A percentile compares a stretch with the other conserved stretches of the same genome.
phyloP scores from a whole-genome alignment of 164 flowering plant genomes.

The Chimonanthus praecox region DNA sequence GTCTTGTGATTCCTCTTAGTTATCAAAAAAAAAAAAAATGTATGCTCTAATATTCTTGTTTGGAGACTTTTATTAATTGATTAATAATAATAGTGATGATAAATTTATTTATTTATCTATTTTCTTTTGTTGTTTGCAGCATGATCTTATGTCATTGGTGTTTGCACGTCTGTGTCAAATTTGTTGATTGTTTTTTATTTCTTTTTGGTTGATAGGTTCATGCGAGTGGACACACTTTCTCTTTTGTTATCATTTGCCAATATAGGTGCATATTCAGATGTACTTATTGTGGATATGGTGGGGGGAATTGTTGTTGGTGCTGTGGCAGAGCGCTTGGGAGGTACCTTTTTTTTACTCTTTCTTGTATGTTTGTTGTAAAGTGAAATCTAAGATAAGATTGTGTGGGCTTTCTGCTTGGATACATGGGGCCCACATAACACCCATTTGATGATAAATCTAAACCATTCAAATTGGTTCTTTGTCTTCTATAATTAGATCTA shows the following conservation, averaged over 20 bases:
- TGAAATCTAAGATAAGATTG: too few species aligned
- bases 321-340: constrained; percentile 96
- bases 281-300: constrained; percentile 84
- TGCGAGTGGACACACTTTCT: constrained; percentile 78
- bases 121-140: not conserved
- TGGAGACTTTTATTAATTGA: too few species aligned
- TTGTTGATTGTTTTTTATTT: constrained; percentile 3
- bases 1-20: too few species aligned
- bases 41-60: too few species aligned
- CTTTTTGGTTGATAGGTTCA: constrained; percentile 45
- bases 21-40: too few species aligned
- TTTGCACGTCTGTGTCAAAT: not conserved
- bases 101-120: too few species aligned
- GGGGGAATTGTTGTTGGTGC: constrained; percentile 92
- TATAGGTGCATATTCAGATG: constrained; percentile 67
- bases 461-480: too few species aligned
- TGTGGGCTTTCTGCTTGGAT: too few species aligned
- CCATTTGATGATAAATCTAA: too few species aligned
- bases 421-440: too few species aligned
- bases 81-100: too few species aligned
- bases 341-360: constrained; percentile 23
- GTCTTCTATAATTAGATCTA: too few species aligned
- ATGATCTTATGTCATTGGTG: not conserved
- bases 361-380: not conserved
- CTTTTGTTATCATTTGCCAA: constrained; percentile 85